phyloP scores from a whole-genome alignment of 805 yeast species.

The Cyberlindnera japonica region DNA sequence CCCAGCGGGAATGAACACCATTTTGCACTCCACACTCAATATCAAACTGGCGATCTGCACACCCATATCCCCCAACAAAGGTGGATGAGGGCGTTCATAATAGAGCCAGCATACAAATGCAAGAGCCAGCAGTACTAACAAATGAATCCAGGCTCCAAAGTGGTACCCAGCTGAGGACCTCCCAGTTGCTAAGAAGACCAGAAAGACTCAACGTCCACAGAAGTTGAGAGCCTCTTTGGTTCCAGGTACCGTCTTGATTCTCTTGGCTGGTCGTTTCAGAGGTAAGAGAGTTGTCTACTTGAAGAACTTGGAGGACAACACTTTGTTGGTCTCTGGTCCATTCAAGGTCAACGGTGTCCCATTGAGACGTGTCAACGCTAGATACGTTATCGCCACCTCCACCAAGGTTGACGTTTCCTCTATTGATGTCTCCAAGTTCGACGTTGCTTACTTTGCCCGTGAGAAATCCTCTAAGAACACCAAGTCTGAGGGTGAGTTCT shows the following conservation, averaged over 20 bases:
- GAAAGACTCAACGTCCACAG: slow-evolving; percentile 91
- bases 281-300: slow-evolving; percentile 99
- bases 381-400: slow-evolving; percentile 98
- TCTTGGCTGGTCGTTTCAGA: slow-evolving; percentile 99
- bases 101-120: too few species aligned
- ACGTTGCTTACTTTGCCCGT: slow-evolving; percentile 93
- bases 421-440: slow-evolving; percentile 86
- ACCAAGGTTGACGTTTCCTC: slow-evolving; percentile 79
- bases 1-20: too few species aligned
- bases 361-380: slow-evolving; percentile 97
- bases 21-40: slow-evolving; percentile 7
- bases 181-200: slow-evolving; percentile 81
- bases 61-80: too few species aligned
- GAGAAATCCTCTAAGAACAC: slow-evolving; percentile 80
- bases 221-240: slow-evolving; percentile 92
- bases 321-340: slow-evolving; percentile 96
- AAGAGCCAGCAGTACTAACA: slow-evolving; percentile 8
- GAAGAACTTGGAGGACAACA: slow-evolving; percentile 96
- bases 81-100: too few species aligned
- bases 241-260: slow-evolving; percentile 96
- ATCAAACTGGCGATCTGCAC: too few species aligned
- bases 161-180: slow-evolving; percentile 94
- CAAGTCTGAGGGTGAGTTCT: slow-evolving; percentile 91
- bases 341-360: slow-evolving; percentile 99
- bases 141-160: slow-evolving; percentile 55